Conservation (phyloP, 768 basidiomycete species). For the Trametopsis cervina region DNA sequence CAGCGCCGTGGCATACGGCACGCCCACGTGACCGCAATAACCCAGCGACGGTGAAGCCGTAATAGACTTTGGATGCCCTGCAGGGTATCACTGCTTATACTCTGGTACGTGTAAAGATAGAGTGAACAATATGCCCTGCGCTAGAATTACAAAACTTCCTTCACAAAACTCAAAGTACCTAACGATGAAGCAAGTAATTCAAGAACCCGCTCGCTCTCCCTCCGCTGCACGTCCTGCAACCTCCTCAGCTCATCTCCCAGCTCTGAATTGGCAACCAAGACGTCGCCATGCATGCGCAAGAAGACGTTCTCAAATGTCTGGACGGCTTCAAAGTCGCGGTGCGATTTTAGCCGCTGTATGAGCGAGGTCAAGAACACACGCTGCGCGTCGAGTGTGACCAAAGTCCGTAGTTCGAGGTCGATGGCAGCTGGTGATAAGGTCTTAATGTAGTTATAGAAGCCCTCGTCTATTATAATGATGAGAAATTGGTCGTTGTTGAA, state of each 20-base stretch:
- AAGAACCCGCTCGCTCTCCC: slow-evolving; percentile 72
- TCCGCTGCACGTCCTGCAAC: slow-evolving; percentile 59
- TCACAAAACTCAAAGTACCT: slow-evolving; percentile 71
- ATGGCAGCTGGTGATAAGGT: slow-evolving; percentile 83
- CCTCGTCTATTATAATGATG: slow-evolving; percentile 48
- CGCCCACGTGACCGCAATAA: too few species aligned
- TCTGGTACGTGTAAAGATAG: too few species aligned
- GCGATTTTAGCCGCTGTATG: slow-evolving; percentile 62
- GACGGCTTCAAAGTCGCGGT: slow-evolving; percentile 91
- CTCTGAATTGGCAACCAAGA: slow-evolving; percentile 66
- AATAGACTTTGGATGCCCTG: too few species aligned
- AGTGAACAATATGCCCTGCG: too few species aligned
- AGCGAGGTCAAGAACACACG: slow-evolving; percentile 69
- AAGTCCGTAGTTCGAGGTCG: slow-evolving; percentile 83
- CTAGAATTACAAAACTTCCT: slow-evolving; percentile 48
- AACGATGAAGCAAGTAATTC: slow-evolving; percentile 69
- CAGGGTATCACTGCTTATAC: too few species aligned
- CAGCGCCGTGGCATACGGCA: too few species aligned
- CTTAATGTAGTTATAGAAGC: slow-evolving; percentile 81
- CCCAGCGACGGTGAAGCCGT: too few species aligned
- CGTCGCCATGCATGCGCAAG: slow-evolving; percentile 77
- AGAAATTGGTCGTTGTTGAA: slow-evolving; percentile 4
- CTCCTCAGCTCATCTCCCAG: slow-evolving; percentile 47
- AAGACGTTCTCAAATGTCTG: slow-evolving; percentile 85
- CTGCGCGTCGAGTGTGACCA: slow-evolving; percentile 59